Evolutionary conservation across 768 basidiomycete genomes (phyloP), one percentile per base, ranked within the genome.

Genomic region (Trametes cinnabarina): DNA sequence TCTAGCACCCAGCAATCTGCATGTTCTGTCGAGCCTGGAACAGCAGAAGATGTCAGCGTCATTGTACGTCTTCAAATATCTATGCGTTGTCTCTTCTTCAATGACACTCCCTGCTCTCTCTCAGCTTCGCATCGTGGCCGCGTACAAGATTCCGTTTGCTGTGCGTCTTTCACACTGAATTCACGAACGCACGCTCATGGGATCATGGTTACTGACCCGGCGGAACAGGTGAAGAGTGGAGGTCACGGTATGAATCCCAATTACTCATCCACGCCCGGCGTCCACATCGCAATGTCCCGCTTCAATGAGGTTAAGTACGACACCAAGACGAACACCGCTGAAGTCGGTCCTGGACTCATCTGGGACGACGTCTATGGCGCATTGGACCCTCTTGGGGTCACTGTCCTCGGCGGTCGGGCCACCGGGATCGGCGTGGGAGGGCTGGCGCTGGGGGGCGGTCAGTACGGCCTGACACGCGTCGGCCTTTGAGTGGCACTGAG

Each of bases 291-390:
- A 1, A 71, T 75, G 72, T 56, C 44, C 47, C 65, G 65, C 2
- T 75, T 74, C 65, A 57, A 42, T 25, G 60, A 65, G 19, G 66
- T 71, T 30, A 63, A 22, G 0, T 69, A 70, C 52, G 46, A 71
- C 53, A 39, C 58, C n/a, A 53, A 26, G 1, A 40, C 59, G 6
- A 53, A 58, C 25, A 66, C 64, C 3, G 69, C 55, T 4, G 63
- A 61, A 9, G 59, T 78, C 49, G 75, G 73, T 25, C 64, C 74
- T 9, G 76, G 77, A 4, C 64, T 82, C n/a, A 73, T 83, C 22
- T 88, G 85, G 86, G 86, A 89, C 65, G 80, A 86, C 34, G 84
- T 82, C 69, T 88, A 87, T 58, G 72, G 73, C 3, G 79, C 78
- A 5, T 74, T 88, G 4, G 74, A 71, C 4, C 81, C 79, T 0